Base-by-base conservation (phyloP, 768 basidiomycete species). In the Zangia roseola region DNA sequence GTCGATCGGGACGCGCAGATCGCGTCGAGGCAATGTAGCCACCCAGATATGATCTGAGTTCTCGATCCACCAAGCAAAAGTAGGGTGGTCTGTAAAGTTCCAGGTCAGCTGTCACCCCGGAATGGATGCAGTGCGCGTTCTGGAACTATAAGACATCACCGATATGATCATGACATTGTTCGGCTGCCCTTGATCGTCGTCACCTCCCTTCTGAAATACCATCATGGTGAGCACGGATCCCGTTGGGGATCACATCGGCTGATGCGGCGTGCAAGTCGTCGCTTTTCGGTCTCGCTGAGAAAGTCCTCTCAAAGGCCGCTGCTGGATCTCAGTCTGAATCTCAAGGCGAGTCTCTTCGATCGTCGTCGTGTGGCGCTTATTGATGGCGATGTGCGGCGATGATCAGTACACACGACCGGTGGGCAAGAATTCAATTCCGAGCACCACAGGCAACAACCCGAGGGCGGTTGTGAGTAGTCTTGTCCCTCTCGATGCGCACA, bases 281-380 rank as follows among this genome's bases (percentile, higher is more conserved):
- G 50, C 77, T 91, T 58, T 75, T 88, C 31, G 81, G 80, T 49
- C 65, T 91, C 56, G 90, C 87, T 10, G 84, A 89, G 68, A 66
- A 90, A 67, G 81, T 82, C 53, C 65, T 77, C 56, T 65, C 79
- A 33, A 72, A 80, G 3, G 56, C 62, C 82, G 82, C 72, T 56
- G 38, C 21, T 39, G 37, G 40, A 23, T 47, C 52, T 9, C 30
- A 30, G 2, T 39, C 46, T 10, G 38, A 49, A 9, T 34, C 56
- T 21, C 40, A 49, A 10, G 20, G 52, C 55, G 40, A 51, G 52
- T 43, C 34, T 24, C 10, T 40, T 5, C 16, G 31, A 31, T 31
- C 31, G 14, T 30, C 8, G 2, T 12, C 30, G 14, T 16, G 6
- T 19, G 19, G 19, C 24, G 36, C 33, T 47, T 10, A 16, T 30